A percentile compares a stretch with the other conserved stretches of the same genome.
Conservation (phyloP, 441 rosid genomes). For the Flueggea neowawraea region DNA sequence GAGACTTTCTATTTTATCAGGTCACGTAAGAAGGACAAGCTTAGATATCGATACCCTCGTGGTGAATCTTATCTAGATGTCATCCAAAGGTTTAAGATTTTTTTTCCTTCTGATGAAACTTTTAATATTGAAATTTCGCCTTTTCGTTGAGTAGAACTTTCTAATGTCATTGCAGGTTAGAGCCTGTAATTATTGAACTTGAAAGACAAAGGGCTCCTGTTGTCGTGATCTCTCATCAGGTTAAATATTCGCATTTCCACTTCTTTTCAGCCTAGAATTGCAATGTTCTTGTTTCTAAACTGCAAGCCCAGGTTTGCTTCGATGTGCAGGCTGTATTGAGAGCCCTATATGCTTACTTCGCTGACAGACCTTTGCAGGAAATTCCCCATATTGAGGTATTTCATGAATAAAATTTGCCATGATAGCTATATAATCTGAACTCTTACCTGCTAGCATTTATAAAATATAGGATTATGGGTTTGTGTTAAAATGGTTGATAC, state of each 20-base stretch:
- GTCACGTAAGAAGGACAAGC: conserved; percentile 88
- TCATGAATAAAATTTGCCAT: not conserved
- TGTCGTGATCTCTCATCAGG: conserved; percentile 98
- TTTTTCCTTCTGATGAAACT: not conserved
- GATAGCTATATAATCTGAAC: too few relatives aligned
- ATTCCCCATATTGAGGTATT: conserved; percentile 97
- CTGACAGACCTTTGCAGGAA: conserved; percentile 97
- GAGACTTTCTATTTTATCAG: conserved; percentile 32
- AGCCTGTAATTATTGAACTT: conserved; percentile 96
- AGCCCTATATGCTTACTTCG: conserved; percentile 96
- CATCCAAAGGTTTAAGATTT: conserved; percentile 75
- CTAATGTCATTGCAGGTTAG: conserved; percentile 60
- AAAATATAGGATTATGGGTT: too few relatives aligned
- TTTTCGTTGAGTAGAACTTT: conserved; percentile 8
- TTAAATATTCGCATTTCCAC: conserved; percentile 25
- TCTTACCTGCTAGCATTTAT: too few relatives aligned
- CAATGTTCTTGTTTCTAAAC: too few relatives aligned
- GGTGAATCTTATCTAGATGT: conserved; percentile 99
- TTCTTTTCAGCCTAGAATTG: conserved; percentile 9
- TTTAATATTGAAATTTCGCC: not conserved
- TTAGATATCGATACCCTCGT: conserved; percentile 95
- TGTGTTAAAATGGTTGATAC: too few relatives aligned
- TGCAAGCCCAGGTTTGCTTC: too few relatives aligned
- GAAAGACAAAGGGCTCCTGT: conserved; percentile 99
- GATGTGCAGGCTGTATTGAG: conserved; percentile 84